phyloP scores from a whole-genome alignment of 2,329 filamentous ascomycete genomes.

The Xylariaceae sp. region DNA sequence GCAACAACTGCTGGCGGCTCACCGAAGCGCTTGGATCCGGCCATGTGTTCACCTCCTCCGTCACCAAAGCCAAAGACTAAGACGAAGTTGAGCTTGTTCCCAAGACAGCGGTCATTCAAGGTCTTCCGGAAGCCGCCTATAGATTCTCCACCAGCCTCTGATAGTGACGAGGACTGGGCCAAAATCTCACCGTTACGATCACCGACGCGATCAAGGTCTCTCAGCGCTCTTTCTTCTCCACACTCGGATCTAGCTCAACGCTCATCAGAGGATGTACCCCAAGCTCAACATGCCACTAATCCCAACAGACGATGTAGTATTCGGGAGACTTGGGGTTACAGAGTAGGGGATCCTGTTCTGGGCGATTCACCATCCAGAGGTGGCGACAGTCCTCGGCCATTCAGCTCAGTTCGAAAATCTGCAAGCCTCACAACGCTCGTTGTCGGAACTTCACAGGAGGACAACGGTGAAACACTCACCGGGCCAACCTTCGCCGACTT shows the following conservation, averaged over 20 bases:
- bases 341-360: slow-evolving; percentile 12
- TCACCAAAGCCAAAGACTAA: slow-evolving; percentile 4
- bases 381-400: slow-evolving; percentile 7
- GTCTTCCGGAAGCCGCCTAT: slow-evolving; percentile 3
- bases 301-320: neutral
- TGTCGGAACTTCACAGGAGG: slow-evolving; percentile 11
- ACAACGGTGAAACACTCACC: slow-evolving; percentile 31
- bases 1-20: too few relatives aligned
- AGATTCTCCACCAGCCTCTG: slow-evolving; percentile 15
- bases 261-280: slow-evolving; percentile 2
- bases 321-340: slow-evolving; percentile 21
- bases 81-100: slow-evolving; percentile 8
- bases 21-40: too few relatives aligned
- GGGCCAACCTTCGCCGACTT: slow-evolving; percentile 50
- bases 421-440: slow-evolving; percentile 22
- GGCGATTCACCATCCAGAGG: slow-evolving; percentile 1
- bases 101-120: slow-evolving; percentile 8
- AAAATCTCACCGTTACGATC: slow-evolving; percentile 5
- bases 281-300: neutral
- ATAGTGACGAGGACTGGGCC: slow-evolving; percentile 10
- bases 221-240: slow-evolving; percentile 8
- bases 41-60: slow-evolving; percentile 2
- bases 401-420: slow-evolving; percentile 17
- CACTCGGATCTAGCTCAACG: slow-evolving; percentile 7
- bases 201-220: slow-evolving; percentile 11